Conservation (phyloP, 2,329 filamentous ascomycete species). For the Epichloe hybrida region DNA sequence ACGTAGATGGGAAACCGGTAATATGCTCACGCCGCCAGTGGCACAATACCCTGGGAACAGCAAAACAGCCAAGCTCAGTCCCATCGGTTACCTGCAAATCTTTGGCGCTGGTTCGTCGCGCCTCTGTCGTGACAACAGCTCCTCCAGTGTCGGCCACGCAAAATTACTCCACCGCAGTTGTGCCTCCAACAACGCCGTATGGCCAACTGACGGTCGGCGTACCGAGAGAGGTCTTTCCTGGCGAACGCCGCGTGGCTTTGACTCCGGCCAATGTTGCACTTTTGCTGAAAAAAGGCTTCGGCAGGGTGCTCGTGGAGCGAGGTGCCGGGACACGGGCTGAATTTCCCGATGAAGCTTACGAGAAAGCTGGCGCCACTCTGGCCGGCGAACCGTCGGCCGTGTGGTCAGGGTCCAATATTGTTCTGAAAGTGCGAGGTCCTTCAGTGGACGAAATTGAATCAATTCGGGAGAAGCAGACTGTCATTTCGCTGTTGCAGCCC, state of each 20-base stretch:
- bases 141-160: constrained; percentile 11
- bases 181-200: constrained; percentile 47
- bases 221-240: constrained; percentile 62
- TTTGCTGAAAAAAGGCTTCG: constrained; percentile 81
- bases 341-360: constrained; percentile 65
- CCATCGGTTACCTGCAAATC: constrained; percentile 15
- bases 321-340: constrained; percentile 68
- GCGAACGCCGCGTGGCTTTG: constrained; percentile 72
- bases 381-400: constrained; percentile 54
- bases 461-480: constrained; percentile 54
- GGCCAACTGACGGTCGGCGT: constrained; percentile 62
- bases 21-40: constrained; percentile 21
- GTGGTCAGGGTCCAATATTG: constrained; percentile 63
- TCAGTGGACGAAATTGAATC: constrained; percentile 54
- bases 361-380: constrained; percentile 63
- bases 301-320: constrained; percentile 61
- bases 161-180: constrained; percentile 26
- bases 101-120: constrained; percentile 26
- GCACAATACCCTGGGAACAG: constrained; percentile 21
- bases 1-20: constrained; percentile 9
- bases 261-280: constrained; percentile 74
- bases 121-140: constrained; percentile 19
- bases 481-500: constrained; percentile 77
- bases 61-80: constrained; percentile 16
- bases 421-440: constrained; percentile 73